Conservation (phyloP, 2,329 filamentous ascomycete genomes). For the Diaporthe sp. region DNA sequence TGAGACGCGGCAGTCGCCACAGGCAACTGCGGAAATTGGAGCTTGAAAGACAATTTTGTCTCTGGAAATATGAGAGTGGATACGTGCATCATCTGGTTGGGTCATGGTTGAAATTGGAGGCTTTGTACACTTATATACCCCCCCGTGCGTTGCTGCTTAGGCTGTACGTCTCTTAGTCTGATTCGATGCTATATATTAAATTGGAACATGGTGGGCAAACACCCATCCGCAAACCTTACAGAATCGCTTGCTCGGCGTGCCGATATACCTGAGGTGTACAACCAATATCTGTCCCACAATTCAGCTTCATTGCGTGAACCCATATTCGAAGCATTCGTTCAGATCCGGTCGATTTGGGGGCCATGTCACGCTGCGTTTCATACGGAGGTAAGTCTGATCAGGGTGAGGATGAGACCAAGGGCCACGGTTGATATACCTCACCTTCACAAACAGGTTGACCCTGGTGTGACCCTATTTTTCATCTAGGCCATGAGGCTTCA, state of each 20-base stretch:
- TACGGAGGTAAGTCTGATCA: not conserved
- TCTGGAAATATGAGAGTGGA: not conserved
- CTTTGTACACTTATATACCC: conserved; percentile 45
- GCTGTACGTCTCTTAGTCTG: conserved; percentile 9
- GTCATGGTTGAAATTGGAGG: conserved; percentile 15
- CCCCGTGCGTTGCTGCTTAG: conserved; percentile 42
- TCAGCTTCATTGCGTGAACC: not conserved
- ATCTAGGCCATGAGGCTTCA: not conserved
- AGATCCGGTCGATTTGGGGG: no score
- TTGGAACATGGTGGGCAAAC: not conserved
- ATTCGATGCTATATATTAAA: conserved; percentile 1
- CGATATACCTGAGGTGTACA: not conserved
- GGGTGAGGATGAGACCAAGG: not conserved
- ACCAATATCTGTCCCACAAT: not conserved
- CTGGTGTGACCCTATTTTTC: not conserved
- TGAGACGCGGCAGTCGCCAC: not conserved
- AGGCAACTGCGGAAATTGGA: not conserved
- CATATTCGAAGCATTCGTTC: not conserved
- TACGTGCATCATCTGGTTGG: not conserved
- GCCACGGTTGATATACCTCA: no score
- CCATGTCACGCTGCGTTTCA: not conserved
- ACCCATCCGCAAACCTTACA: not conserved
- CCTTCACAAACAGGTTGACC: not conserved
- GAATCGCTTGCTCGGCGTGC: not conserved
- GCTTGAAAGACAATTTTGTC: not conserved